A percentile compares a stretch with the other conserved stretches of the same genome.
phyloP scores from a whole-genome alignment of 176 grass and related monocot genomes.

The Elaeis guineensis region DNA sequence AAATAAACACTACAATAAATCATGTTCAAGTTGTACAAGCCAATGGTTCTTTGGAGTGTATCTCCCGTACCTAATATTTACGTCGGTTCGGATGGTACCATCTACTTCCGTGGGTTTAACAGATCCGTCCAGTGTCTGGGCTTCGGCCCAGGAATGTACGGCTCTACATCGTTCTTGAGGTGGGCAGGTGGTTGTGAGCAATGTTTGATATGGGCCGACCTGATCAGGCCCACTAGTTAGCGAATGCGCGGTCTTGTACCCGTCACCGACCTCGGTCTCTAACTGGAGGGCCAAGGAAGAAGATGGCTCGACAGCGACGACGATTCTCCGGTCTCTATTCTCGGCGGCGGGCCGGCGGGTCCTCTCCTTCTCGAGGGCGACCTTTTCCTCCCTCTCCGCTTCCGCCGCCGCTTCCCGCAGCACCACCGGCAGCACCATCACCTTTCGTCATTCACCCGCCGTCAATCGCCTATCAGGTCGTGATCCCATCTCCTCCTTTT shows the following conservation, averaged over 20 bases:
- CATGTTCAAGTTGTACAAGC: too few species aligned
- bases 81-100: too few species aligned
- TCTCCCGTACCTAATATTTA: too few species aligned
- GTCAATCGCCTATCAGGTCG: slow-evolving; percentile 20
- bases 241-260: neutral
- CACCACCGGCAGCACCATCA: slow-evolving; percentile 2
- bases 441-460: slow-evolving; percentile 28
- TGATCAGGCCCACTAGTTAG: too few species aligned
- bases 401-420: slow-evolving; percentile 3
- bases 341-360: slow-evolving; percentile 25
- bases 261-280: slow-evolving; percentile 23
- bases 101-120: too few species aligned
- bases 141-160: too few species aligned
- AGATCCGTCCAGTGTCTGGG: too few species aligned
- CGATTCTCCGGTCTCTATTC: slow-evolving; percentile 44
- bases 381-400: slow-evolving; percentile 22
- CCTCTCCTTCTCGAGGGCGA: slow-evolving; percentile 24
- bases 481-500: slow-evolving; percentile 4
- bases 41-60: too few species aligned
- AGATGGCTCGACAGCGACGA: slow-evolving; percentile 35
- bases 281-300: neutral
- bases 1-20: too few species aligned
- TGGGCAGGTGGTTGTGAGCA: too few species aligned
- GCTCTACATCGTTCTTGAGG: too few species aligned
- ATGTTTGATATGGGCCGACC: too few species aligned